These are phyloP conservation scores for Neurospora sublineolata DNA, from an alignment of 495 filamentous ascomycete species.

Conservation along the genomic window DNA sequence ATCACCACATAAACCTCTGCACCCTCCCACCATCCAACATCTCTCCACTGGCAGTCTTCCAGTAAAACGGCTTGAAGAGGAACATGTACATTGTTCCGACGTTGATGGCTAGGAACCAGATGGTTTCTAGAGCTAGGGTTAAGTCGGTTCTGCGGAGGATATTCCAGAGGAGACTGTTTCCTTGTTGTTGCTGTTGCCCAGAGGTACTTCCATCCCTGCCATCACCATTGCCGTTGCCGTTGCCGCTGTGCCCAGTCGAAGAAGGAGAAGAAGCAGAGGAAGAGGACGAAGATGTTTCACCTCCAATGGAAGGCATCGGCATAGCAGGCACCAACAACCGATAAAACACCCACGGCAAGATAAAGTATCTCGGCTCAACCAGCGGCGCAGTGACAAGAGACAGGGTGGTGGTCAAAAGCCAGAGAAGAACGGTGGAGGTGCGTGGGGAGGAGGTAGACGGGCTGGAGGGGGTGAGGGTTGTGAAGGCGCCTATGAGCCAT, in stretches of 20 bases:
- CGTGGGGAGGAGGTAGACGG: constrained; percentile 7
- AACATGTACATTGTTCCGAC: constrained; percentile 69
- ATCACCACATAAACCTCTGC: constrained; percentile 84
- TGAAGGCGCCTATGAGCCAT: background rate
- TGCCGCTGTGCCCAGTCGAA: too few species aligned
- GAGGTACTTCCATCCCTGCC: too few species aligned
- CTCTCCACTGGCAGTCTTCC: constrained; percentile 37
- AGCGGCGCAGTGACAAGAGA: constrained; percentile 80
- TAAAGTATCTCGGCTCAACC: constrained; percentile 90
- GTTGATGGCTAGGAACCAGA: constrained; percentile 69
- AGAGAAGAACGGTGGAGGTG: constrained; percentile 44
- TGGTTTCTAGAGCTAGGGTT: constrained; percentile 58
- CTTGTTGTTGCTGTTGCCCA: too few species aligned
- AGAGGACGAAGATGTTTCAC: background rate
- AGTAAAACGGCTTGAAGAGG: constrained; percentile 65
- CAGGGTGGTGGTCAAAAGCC: constrained; percentile 58
- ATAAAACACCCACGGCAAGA: constrained; percentile 92
- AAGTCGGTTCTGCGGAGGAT: constrained; percentile 7
- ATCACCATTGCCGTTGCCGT: too few species aligned
- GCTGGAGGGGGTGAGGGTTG: background rate
- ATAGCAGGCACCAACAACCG: constrained; percentile 58
- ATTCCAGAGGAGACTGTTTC: background rate
- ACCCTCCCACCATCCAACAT: constrained; percentile 61
- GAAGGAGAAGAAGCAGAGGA: background rate
- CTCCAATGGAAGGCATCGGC: constrained; percentile 6